phyloP scores from a whole-genome alignment of 306 rosid species.

The Lagenaria siceraria region DNA sequence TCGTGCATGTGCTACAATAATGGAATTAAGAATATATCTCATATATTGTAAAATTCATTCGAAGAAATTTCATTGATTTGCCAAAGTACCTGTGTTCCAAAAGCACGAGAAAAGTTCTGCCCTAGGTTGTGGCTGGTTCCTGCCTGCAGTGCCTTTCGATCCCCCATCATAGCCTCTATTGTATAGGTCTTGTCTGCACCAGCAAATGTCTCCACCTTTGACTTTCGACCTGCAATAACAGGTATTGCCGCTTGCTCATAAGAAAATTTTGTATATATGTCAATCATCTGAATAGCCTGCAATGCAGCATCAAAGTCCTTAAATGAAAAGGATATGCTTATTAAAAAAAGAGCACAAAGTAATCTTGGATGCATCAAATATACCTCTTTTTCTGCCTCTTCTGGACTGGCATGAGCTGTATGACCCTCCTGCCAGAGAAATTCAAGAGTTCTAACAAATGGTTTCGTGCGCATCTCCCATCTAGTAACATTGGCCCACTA shows the following conservation, averaged over 20 bases:
- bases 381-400: conserved; percentile 96
- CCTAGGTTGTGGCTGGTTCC: conserved; percentile 99
- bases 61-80: neutral
- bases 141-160: conserved; percentile 88
- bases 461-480: conserved; percentile 99
- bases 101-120: conserved; percentile 89
- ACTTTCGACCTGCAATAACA: conserved; percentile 89
- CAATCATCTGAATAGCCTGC: conserved; percentile 97
- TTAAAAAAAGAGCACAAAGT: neutral
- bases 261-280: conserved; percentile 79
- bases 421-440: conserved; percentile 99
- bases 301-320: conserved; percentile 23
- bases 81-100: conserved; percentile 68
- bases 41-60: neutral
- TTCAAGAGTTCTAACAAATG: conserved; percentile 89
- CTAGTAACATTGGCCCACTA: conserved; percentile 98
- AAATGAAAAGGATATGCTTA: neutral
- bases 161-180: conserved; percentile 99
- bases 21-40: neutral
- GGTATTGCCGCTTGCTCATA: conserved; percentile 91
- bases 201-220: conserved; percentile 92
- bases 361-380: conserved; percentile 10
- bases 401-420: conserved; percentile 83
- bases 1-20: neutral
- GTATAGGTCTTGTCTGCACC: conserved; percentile 90